phyloP scores from a whole-genome alignment of 2,329 filamentous ascomycete species.

The Diplocarpon rosae region DNA sequence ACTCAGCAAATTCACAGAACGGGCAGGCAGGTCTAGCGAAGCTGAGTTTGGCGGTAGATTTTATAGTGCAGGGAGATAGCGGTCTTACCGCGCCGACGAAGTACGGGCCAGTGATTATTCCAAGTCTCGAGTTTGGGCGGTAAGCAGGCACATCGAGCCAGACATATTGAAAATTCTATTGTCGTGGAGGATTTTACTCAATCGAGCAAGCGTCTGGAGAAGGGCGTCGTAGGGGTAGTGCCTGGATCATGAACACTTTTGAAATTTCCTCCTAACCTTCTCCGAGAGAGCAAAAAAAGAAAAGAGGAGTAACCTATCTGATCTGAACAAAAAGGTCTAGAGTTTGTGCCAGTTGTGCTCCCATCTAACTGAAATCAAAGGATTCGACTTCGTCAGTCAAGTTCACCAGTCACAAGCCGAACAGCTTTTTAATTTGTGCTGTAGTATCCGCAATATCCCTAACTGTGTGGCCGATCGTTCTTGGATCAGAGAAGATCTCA shows the following conservation, averaged over 20 bases:
- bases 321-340: no score
- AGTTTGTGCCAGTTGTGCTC: background rate
- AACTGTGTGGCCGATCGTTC: slow-evolving; percentile 80
- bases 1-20: slow-evolving; percentile 26
- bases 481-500: slow-evolving; percentile 76
- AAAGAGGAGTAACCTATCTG: no score
- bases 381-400: no score
- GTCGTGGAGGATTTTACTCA: background rate
- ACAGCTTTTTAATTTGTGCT: slow-evolving; percentile 68
- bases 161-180: slow-evolving; percentile 4
- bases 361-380: background rate
- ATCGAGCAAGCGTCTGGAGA: slow-evolving; percentile 4
- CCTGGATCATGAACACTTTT: background rate
- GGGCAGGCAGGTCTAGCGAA: slow-evolving; percentile 42
- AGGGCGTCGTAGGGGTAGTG: slow-evolving; percentile 14
- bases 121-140: slow-evolving; percentile 66
- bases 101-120: slow-evolving; percentile 93
- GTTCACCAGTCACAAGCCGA: slow-evolving; percentile 43
- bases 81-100: slow-evolving; percentile 76
- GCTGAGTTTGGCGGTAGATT: slow-evolving; percentile 86
- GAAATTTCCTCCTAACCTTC: background rate
- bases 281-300: background rate
- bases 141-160: slow-evolving; percentile 24
- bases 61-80: slow-evolving; percentile 89
- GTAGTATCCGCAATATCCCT: slow-evolving; percentile 73